Evolutionary conservation across 805 yeast species (phyloP).

Genomic region (Candida dajiaensis): DNA sequence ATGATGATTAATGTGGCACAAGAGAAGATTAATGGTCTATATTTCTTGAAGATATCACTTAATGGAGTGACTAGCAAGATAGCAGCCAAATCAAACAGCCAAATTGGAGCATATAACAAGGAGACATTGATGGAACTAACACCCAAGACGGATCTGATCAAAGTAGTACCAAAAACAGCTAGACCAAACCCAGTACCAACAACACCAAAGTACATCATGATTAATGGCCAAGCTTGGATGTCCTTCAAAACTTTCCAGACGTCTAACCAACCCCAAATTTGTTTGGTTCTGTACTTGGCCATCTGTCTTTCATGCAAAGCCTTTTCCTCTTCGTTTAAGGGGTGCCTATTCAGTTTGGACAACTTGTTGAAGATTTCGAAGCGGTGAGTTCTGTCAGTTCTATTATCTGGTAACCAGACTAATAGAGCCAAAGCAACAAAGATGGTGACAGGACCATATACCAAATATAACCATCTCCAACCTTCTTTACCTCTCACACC

Average conservation of each 20-base stretch:
- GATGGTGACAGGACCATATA: conserved; percentile 68
- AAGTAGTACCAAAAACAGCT: conserved; percentile 79
- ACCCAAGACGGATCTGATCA: conserved; percentile 54
- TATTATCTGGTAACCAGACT: conserved; percentile 78
- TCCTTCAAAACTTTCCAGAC: conserved; percentile 51
- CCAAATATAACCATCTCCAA: conserved; percentile 81
- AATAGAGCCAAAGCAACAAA: conserved; percentile 55
- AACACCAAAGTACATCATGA: conserved; percentile 87
- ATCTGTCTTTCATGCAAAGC: conserved; percentile 56
- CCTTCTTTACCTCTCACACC: conserved; percentile 65
- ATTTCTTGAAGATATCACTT: conserved; percentile 60
- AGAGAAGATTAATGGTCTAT: conserved; percentile 58
- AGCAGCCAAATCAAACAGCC: conserved; percentile 80
- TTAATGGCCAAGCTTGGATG: conserved; percentile 68
- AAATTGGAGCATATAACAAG: conserved; percentile 79
- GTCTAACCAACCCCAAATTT: conserved; percentile 56
- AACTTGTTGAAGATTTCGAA: conserved; percentile 11
- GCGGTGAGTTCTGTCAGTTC: conserved; percentile 11
- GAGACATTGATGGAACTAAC: conserved; percentile 66
- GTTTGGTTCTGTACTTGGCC: conserved; percentile 39
- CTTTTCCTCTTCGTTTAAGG: conserved; percentile 49
- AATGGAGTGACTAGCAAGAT: conserved; percentile 72
- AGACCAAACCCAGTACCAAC: conserved; percentile 89
- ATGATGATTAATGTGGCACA: conserved; percentile 62
- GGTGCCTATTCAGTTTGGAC: conserved; percentile 26